Base-by-base conservation (phyloP, 1,284 basidiomycete species). In the Ceratobasidium sp. region DNA sequence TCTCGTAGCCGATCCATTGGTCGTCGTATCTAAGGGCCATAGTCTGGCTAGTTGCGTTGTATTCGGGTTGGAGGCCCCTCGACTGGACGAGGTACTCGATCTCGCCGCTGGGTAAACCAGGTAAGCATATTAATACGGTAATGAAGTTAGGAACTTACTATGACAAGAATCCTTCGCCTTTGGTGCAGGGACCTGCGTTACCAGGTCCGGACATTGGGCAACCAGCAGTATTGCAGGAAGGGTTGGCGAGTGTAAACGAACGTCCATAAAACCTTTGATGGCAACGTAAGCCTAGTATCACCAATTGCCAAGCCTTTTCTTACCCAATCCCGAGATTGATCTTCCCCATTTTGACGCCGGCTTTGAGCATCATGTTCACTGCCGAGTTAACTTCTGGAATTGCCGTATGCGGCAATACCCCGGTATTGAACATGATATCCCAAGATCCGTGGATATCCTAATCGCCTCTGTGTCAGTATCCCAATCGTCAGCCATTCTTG, bases 361-460 rank as follows among this genome's bases (percentile, higher is more conserved):
- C 67, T 29, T 71, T 71, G 9, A 71, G 54, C 54, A 71, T 1
- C 67, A 71, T 71, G 54, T 71, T 71, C 1, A 71, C 67, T 5
- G 67, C 67, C 22, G 51, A 22, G 54, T 56, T 57, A 22, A 71
- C 67, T 27, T 71, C 67, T 17, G 53, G 51, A 17, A 71, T 56
- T 3, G 67, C 50, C 6, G 67, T 71, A 29, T 71, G 67, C 8
- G 67, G 67, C 31, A 71, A 36, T 2, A 71, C 67, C 11, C 67
- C 67, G 24, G 67, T 71, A 33, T 59, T 57, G 22, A 71, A 71
- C n/a, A 59, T 71, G 54, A 71, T 71, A 48, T 71, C 67, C 67
- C 67, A 71, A 5, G 51, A 56, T 5, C 67, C 67, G 22, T 71
- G 67, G 51, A 71, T 71, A 47, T 71, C 67, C 65, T 67, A 36